These are phyloP conservation scores for Podila horticola DNA, from an alignment of 192 early-diverging fungal species.

Conservation along the genomic window DNA sequence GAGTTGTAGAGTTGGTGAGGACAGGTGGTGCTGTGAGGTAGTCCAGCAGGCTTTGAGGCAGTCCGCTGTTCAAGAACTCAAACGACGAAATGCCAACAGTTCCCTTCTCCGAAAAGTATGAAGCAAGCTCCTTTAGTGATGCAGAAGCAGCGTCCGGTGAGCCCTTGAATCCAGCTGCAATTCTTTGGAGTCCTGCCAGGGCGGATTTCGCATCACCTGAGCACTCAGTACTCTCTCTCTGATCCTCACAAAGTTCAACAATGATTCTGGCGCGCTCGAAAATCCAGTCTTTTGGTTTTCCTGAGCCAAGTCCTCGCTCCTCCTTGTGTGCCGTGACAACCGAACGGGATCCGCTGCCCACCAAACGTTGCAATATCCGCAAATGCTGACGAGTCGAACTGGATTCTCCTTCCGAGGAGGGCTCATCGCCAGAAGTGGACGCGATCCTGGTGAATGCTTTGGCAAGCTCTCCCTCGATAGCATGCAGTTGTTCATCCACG, in stretches of 20 bases:
- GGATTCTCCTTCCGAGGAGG: not conserved
- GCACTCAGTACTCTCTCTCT: not conserved
- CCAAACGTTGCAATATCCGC: conserved; percentile 17
- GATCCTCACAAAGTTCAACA: conserved; percentile 13
- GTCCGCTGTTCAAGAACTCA: conserved; percentile 81
- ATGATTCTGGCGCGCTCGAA: conserved; percentile 36
- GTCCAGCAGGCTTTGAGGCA: conserved; percentile 68
- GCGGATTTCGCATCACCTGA: conserved; percentile 6
- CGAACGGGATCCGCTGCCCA: conserved; percentile 13
- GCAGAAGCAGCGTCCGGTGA: conserved; percentile 10
- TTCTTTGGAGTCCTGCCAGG: conserved; percentile 15
- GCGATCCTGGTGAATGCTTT: not conserved
- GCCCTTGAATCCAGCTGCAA: conserved; percentile 8
- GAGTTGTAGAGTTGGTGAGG: not conserved
- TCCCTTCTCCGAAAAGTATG: conserved; percentile 22
- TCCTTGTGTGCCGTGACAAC: conserved; percentile 23
- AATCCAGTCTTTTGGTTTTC: conserved; percentile 56
- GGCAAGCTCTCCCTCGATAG: conserved; percentile 27
- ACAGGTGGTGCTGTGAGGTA: conserved; percentile 52
- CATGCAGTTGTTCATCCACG: conserved; percentile 21
- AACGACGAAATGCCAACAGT: conserved; percentile 74
- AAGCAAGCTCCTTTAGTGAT: conserved; percentile 30
- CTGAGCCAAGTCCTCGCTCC: conserved; percentile 55
- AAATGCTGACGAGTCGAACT: conserved; percentile 13
- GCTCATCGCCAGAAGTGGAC: not conserved